These are phyloP conservation scores for Candida arabinofermentans DNA, from an alignment of 805 yeast species.

Conservation along the genomic window DNA sequence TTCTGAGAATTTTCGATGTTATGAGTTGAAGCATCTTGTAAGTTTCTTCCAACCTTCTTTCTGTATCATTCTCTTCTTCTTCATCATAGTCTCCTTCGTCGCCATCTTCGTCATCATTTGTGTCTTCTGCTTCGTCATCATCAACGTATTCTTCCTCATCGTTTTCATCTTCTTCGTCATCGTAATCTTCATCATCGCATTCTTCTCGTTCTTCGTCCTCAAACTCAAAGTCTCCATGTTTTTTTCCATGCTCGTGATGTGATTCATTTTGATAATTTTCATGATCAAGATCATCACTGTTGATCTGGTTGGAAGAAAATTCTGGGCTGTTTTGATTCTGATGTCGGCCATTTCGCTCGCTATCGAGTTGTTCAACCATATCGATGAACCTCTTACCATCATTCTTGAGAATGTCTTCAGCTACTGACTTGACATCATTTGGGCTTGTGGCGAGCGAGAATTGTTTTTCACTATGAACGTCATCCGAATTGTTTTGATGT, in stretches of 20 bases:
- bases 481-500: background rate
- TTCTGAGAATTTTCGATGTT: slow-evolving; percentile 73
- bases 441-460: background rate
- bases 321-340: slow-evolving; percentile 20
- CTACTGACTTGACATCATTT: slow-evolving; percentile 41
- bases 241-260: slow-evolving; percentile 24
- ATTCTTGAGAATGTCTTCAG: slow-evolving; percentile 73
- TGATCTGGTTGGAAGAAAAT: slow-evolving; percentile 20
- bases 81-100: slow-evolving; percentile 38
- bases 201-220: slow-evolving; percentile 12
- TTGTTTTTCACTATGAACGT: slow-evolving; percentile 1
- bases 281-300: slow-evolving; percentile 25
- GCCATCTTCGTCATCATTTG: slow-evolving; percentile 13
- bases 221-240: slow-evolving; percentile 12
- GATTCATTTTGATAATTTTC: slow-evolving; percentile 31
- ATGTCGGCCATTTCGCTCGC: slow-evolving; percentile 38
- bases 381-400: slow-evolving; percentile 77
- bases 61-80: slow-evolving; percentile 49
- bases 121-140: slow-evolving; percentile 17
- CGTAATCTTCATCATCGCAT: slow-evolving; percentile 13
- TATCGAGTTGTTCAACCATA: slow-evolving; percentile 74
- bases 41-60: slow-evolving; percentile 67
- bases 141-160: slow-evolving; percentile 20
- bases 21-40: slow-evolving; percentile 76
- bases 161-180: slow-evolving; percentile 13